These are phyloP conservation scores for Suhomyces maxii DNA, from an alignment of 1,139 yeast genomes.

Conservation along the genomic window DNA sequence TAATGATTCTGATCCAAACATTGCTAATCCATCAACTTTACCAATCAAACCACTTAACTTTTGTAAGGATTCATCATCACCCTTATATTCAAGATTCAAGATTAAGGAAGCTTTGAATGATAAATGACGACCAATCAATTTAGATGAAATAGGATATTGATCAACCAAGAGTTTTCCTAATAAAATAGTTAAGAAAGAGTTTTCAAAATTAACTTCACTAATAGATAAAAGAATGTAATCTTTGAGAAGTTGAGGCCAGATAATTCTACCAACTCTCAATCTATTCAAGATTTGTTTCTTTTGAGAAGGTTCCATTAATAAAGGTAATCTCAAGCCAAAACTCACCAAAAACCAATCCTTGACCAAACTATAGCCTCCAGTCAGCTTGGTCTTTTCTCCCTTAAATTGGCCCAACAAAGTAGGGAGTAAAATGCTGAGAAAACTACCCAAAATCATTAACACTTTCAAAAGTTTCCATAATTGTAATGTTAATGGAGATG, in stretches of 20 bases:
- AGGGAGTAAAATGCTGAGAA: conserved; percentile 29
- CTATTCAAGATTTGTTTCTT: conserved; percentile 21
- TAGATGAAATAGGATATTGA: conserved; percentile 22
- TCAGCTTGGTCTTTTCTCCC: conserved; percentile 2
- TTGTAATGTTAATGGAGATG: conserved; percentile 27
- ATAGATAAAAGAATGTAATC: conserved; percentile 33
- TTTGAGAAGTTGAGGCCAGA: conserved; percentile 21
- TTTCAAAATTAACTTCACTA: conserved; percentile 40
- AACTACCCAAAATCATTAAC: conserved; percentile 27
- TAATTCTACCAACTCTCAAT: conserved; percentile 16
- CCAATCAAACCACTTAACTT: conserved; percentile 30
- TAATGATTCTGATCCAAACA: conserved; percentile 32
- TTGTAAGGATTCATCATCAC: conserved; percentile 24
- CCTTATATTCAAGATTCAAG: conserved; percentile 33
- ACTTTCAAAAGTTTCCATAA: conserved; percentile 30
- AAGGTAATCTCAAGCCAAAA: conserved; percentile 34
- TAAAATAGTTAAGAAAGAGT: conserved; percentile 33
- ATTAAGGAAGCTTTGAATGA: conserved; percentile 30
- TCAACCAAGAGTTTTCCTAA: conserved; percentile 29
- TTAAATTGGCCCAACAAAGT: conserved; percentile 11
- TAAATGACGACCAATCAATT: conserved; percentile 26
- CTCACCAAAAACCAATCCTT: conserved; percentile 28
- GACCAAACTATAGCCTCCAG: conserved; percentile 2
- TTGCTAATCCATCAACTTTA: conserved; percentile 33
- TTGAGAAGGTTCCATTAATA: conserved; percentile 17